Evolutionary conservation across 306 rosid genomes (phyloP), one percentile per base, ranked within the genome.

Genomic region (Boehmeria nivea): DNA sequence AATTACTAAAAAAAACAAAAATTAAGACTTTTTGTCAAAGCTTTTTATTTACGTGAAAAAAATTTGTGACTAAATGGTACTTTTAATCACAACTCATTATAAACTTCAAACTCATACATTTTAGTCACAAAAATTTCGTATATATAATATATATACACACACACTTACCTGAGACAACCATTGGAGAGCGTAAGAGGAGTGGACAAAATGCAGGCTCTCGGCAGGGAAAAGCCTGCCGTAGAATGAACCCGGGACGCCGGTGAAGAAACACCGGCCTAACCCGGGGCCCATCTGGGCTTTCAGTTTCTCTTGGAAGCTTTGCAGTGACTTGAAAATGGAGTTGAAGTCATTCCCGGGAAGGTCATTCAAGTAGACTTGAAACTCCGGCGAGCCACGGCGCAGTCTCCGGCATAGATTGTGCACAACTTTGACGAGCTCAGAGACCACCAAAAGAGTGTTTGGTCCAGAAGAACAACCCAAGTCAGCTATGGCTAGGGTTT

Each of bases 401-500:
- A 60, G 33, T 31, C 64, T 43, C 24, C 8, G 14, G 48, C 74
- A 63, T 37, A 83, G 45, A 28, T 65, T 60, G 20, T 76, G 79
- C 17, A 71, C 75, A 1, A 1, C 2, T 54, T 73, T 71, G 48
- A 83, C 59, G 11, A 60, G 19, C 43, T 79, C 70, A 36, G 65
- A 67, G 25, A 65, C 72, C 8, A 68, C 54, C 15, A 74, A 45
- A 1, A 80, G 53, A 22, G 80, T 60, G 73, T 80, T 83, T 31
- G 86, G 82, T 27, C 91, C 86, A 0, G 69, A 71, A 60, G 89
- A 65, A 23, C 89, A 79, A 20, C 89, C 89, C 47, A 83, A 59
- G 46, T 79, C 86, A 1, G 89, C 89, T 3, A 79, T 63, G 36
- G 53, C 56, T 28, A 79, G 2, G 24, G 12, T 54, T 39, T 7